Conservation (phyloP, 495 filamentous ascomycete genomes). For the Neurospora sublineolata region DNA sequence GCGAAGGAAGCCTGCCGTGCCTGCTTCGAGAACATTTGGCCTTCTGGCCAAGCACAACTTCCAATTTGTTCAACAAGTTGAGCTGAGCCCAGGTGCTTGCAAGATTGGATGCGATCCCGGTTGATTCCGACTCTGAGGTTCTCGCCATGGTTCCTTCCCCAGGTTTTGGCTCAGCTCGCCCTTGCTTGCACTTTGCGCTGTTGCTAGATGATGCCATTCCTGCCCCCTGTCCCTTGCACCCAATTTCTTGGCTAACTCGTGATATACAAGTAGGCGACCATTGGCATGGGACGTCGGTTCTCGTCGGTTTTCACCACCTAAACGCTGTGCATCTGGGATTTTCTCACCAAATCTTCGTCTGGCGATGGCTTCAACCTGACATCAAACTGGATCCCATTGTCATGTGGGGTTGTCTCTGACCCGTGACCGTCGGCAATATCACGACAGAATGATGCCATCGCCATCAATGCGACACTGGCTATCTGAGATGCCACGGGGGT, state of each 20-base stretch:
- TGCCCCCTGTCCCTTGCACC: not conserved
- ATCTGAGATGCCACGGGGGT: not conserved
- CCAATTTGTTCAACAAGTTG: not conserved
- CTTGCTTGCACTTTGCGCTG: not conserved
- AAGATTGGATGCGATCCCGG: not conserved
- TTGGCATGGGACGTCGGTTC: not conserved
- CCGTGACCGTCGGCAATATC: not conserved
- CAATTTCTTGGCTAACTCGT: not conserved
- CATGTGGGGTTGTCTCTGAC: not conserved
- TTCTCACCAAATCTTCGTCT: not conserved
- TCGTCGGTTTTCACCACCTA: not conserved
- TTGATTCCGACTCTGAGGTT: not conserved
- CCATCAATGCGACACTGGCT: not conserved
- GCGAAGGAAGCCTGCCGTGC: not conserved
- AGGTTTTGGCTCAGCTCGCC: not conserved
- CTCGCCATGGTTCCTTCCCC: not conserved
- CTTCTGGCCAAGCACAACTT: not conserved
- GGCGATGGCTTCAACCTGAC: not conserved
- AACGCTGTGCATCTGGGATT: not conserved
- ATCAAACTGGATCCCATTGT: not conserved
- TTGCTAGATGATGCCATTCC: not conserved
- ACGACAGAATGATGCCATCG: not conserved
- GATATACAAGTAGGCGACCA: not conserved
- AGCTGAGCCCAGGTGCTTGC: not conserved
- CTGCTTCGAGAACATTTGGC: not conserved